A percentile compares a stretch with the other conserved stretches of the same genome.
These are phyloP conservation scores for Dianthus caryophyllus DNA, from an alignment of 148 eudicot genomes.

Conservation along the genomic window DNA sequence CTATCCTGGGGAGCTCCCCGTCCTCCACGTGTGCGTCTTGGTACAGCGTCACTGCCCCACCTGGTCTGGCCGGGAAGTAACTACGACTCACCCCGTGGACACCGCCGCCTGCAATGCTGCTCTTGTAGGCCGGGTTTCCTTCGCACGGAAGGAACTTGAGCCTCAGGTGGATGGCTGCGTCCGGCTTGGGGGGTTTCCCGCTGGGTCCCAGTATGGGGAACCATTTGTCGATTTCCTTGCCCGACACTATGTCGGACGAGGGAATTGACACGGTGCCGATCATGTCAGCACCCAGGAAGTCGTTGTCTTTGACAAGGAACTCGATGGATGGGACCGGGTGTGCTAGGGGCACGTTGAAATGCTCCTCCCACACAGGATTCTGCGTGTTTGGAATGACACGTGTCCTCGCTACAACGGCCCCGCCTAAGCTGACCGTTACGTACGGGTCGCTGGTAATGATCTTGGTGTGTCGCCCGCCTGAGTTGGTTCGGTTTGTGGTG, in stretches of 20 bases:
- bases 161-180: constrained; percentile 46
- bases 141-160: constrained; percentile 33
- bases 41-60: constrained; percentile 67
- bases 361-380: constrained; percentile 69
- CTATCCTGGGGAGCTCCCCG: constrained; percentile 44
- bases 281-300: constrained; percentile 75
- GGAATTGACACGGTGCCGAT: constrained; percentile 56
- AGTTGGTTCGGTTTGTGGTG: background rate
- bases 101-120: constrained; percentile 15
- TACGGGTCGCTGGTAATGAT: constrained; percentile 93
- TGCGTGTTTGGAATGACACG: constrained; percentile 71
- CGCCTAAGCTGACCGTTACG: constrained; percentile 70
- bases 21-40: constrained; percentile 82
- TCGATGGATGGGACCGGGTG: constrained; percentile 56
- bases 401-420: constrained; percentile 72
- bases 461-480: constrained; percentile 44
- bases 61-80: constrained; percentile 69
- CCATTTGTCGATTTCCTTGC: constrained; percentile 62
- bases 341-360: constrained; percentile 63
- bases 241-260: constrained; percentile 16
- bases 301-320: constrained; percentile 79
- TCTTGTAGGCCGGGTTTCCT: constrained; percentile 21
- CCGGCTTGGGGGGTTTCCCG: constrained; percentile 58
- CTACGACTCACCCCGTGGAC: constrained; percentile 38
- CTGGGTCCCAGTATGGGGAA: constrained; percentile 41